phyloP scores from a whole-genome alignment of 2,329 filamentous ascomycete species.

The Exophiala oligosperma region DNA sequence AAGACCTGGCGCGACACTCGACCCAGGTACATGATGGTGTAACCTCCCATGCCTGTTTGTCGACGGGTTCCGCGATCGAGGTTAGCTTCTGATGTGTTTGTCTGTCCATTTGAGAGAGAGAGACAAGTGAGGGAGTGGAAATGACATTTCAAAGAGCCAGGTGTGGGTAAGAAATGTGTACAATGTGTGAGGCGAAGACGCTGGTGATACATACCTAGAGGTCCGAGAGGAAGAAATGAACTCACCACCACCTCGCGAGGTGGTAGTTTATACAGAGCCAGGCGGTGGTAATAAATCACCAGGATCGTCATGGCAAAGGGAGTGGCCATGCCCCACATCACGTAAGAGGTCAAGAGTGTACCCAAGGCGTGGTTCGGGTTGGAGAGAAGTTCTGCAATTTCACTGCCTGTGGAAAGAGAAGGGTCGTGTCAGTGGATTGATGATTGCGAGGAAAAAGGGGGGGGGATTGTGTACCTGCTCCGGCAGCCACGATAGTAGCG shows the following conservation, averaged over 20 bases:
- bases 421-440: not conserved
- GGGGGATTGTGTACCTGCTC: constrained; percentile 49
- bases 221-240: constrained; percentile 67
- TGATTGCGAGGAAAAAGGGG: not conserved
- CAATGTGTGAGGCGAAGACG: too few species aligned
- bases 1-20: constrained; percentile 45
- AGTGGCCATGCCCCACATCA: constrained; percentile 64
- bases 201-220: constrained; percentile 44
- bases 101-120: too few species aligned
- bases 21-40: constrained; percentile 55
- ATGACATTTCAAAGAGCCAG: too few species aligned
- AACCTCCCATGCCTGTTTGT: constrained; percentile 58
- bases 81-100: too few species aligned
- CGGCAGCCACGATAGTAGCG: constrained; percentile 65
- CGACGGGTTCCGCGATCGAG: too few species aligned
- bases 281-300: constrained; percentile 68
- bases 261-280: constrained; percentile 68
- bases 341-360: constrained; percentile 65
- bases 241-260: constrained; percentile 68
- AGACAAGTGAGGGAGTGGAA: too few species aligned
- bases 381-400: constrained; percentile 59
- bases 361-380: constrained; percentile 58
- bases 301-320: constrained; percentile 64
- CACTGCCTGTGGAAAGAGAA: constrained; percentile 35
- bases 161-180: too few species aligned